Evolutionary conservation across 2,329 filamentous ascomycete genomes (phyloP), one percentile per base, ranked within the genome.

Genomic region (Fusarium sp.): DNA sequence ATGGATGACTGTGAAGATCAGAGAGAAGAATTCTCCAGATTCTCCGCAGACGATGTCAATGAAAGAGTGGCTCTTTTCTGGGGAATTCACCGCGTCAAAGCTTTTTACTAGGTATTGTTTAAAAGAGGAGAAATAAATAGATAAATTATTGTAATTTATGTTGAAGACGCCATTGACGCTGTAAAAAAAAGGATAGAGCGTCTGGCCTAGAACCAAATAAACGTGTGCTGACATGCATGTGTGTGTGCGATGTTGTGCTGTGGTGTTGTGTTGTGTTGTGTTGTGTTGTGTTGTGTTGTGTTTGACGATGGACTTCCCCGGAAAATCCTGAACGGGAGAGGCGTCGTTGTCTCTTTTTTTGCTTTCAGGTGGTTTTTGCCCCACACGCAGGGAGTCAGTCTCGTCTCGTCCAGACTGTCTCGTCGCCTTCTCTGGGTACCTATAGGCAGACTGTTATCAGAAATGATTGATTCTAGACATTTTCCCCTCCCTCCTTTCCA

Each of bases 101-200:
- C 39, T 65, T 34, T 26, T 10, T 19, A n/a, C 10, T 36, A n/a
- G n/a, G n/a, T n/a, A 35, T 55, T 35, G 8, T n/a, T 19, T 19
- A 24, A 38, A 12, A 24, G 19, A 25, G 36, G 19, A 25, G 34
- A 28, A 13, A 28, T 35, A 8, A 32, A 22, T 9, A 25, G 32
- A 47, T 26, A 36, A 25, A 13, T 31, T 59, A 28, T 31, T 5
- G 2, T 31, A 24, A 46, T 64, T 68, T 61, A 35, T n/a, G 2
- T 25, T 47, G 9, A 36, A 66, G 34, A 68, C 67, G 67, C 67
- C 58, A 61, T 61, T 68, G 64, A 70, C 67, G 67, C 67, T 64
- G 19, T 19, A 19, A 39, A 29, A 39, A 29, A 39, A 40, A 46
- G 46, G 28, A 25, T 19, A 31, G 38, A 34, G 15, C 26, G 12